phyloP scores from a whole-genome alignment of 768 basidiomycete species.

The Rhodocollybia butyracea region DNA sequence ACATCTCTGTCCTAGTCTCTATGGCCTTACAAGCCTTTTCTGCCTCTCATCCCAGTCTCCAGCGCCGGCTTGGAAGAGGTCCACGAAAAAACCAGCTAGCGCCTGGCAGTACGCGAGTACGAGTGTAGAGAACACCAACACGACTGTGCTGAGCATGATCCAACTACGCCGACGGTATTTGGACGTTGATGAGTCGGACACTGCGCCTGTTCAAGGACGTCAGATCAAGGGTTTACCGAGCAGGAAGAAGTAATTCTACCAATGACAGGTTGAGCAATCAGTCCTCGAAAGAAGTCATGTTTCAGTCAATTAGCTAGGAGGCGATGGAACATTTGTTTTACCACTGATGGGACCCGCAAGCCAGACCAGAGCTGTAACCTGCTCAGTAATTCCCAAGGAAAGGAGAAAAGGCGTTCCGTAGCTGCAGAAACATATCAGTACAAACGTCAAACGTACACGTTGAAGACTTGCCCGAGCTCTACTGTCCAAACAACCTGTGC shows the following conservation, averaged over 20 bases:
- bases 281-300: too few species aligned
- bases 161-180: constrained; percentile 90
- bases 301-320: too few species aligned
- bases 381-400: constrained; percentile 76
- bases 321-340: too few species aligned
- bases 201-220: constrained; percentile 61
- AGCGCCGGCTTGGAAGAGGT: constrained; percentile 67
- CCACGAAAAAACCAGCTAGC: constrained; percentile 71
- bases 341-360: constrained; percentile 92
- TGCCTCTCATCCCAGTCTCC: constrained; percentile 88
- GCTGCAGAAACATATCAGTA: constrained; percentile 37
- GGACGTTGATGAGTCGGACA: constrained; percentile 92
- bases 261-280: constrained; percentile 96
- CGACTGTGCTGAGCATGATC: constrained; percentile 84
- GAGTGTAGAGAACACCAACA: constrained; percentile 75
- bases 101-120: constrained; percentile 80
- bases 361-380: constrained; percentile 94
- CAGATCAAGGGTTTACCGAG: background rate
- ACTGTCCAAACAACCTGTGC: constrained; percentile 96
- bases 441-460: background rate
- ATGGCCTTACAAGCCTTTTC: constrained; percentile 43
- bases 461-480: constrained; percentile 74
- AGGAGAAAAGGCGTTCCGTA: constrained; percentile 95
- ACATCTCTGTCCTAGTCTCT: background rate
- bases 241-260: constrained; percentile 44